Evolutionary conservation across 2,329 filamentous ascomycete species (phyloP).

Genomic region (Ilyonectria sp.): DNA sequence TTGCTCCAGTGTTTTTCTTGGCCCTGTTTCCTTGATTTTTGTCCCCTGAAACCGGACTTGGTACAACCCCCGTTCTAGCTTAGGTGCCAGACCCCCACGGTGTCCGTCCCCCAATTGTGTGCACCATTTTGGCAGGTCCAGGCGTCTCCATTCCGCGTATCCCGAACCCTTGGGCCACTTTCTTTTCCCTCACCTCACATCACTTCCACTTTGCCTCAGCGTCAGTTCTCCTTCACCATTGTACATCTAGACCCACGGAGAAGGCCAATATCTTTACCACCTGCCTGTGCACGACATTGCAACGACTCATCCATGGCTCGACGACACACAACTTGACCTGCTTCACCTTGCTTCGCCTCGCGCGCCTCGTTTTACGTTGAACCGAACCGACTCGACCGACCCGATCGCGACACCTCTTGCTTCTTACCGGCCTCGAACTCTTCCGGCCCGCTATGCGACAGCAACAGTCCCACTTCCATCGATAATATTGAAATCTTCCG

Average conservation of each 20-base stretch:
- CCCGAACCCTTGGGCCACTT: slow-evolving; percentile 3
- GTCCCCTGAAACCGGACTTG: neutral
- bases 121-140: too few relatives aligned
- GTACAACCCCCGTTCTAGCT: neutral
- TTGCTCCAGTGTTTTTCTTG: neutral
- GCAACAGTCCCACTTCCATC: neutral
- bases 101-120: neutral
- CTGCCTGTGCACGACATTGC: neutral
- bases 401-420: neutral
- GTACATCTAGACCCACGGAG: neutral
- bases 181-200: neutral
- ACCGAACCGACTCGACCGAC: neutral
- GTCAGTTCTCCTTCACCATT: neutral
- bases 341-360: neutral
- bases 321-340: neutral
- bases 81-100: neutral
- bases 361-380: neutral
- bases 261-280: neutral
- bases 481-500: neutral
- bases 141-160: neutral
- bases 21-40: neutral
- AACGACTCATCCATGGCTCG: neutral
- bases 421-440: neutral
- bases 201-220: neutral
- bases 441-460: neutral